Evolutionary conservation across 2,329 filamentous ascomycete genomes (phyloP).

Genomic region (Talaromyces funiculosus): DNA sequence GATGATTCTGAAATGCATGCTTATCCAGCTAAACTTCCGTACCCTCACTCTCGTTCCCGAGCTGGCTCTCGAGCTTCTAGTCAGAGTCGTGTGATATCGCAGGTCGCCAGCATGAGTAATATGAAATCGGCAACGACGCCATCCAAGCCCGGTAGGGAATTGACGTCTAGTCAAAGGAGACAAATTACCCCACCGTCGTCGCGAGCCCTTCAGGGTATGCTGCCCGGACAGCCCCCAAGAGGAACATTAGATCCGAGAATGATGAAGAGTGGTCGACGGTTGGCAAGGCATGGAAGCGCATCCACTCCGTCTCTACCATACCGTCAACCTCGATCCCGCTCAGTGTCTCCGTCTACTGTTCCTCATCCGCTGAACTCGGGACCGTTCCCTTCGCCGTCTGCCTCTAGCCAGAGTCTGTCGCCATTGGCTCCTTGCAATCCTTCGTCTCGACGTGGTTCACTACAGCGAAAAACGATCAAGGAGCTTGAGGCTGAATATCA

Average conservation of each 20-base stretch:
- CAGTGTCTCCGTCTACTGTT: conserved; percentile 7
- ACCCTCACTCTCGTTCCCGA: conserved; percentile 13
- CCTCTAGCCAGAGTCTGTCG: conserved; percentile 25
- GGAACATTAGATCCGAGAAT: conserved; percentile 12
- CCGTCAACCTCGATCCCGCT: conserved; percentile 11
- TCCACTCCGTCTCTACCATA: conserved; percentile 3
- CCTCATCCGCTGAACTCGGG: conserved; percentile 8
- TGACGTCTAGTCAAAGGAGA: conserved; percentile 10
- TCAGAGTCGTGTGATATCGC: conserved; percentile 3
- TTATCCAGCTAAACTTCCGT: conserved; percentile 1
- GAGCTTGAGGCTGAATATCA: conserved; percentile 47
- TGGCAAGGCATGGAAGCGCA: conserved; percentile 1
- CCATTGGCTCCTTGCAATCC: conserved; percentile 22
- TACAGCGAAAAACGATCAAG: conserved; percentile 44
- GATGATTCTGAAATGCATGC: conserved; percentile 46
- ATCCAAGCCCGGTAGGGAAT: conserved; percentile 2
- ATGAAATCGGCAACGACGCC: neutral
- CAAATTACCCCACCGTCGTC: conserved; percentile 5
- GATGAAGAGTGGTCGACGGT: conserved; percentile 12
- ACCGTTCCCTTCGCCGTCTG: conserved; percentile 12
- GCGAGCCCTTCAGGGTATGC: neutral
- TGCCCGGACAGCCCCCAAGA: neutral
- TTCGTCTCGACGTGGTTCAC: conserved; percentile 18
- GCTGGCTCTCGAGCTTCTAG: conserved; percentile 13
- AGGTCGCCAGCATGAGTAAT: conserved; percentile 1